Conservation (phyloP, 768 basidiomycete genomes). For the Mycena pura region DNA sequence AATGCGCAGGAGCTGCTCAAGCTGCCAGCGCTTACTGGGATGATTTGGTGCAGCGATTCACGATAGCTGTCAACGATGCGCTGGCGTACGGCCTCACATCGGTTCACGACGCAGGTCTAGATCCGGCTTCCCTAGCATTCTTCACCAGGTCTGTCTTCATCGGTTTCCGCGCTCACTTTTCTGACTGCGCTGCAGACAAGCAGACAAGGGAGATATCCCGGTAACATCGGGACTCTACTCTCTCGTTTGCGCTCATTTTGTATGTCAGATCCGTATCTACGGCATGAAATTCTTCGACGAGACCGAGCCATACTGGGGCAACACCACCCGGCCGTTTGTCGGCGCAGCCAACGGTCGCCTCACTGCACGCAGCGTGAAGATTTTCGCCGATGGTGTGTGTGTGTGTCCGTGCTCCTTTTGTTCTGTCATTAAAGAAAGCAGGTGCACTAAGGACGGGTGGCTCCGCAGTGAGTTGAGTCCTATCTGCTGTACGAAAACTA, state of each 20-base stretch:
- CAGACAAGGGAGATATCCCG: conserved; percentile 69
- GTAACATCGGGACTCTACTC: conserved; percentile 50
- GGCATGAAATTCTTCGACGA: conserved; percentile 64
- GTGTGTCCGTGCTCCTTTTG: too few relatives aligned
- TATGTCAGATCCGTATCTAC: conserved; percentile 61
- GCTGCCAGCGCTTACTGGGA: conserved; percentile 65
- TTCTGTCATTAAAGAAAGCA: too few relatives aligned
- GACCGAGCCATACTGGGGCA: conserved; percentile 70
- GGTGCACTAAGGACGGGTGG: conserved; percentile 10
- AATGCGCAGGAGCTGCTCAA: conserved; percentile 84
- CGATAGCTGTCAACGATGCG: conserved; percentile 69
- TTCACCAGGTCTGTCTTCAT: conserved; percentile 61
- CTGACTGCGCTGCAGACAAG: conserved; percentile 54
- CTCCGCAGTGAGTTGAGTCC: background rate
- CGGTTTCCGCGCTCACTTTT: background rate
- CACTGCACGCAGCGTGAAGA: conserved; percentile 71
- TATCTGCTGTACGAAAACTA: background rate
- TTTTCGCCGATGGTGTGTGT: conserved; percentile 77
- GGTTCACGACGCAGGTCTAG: conserved; percentile 82
- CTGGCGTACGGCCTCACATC: conserved; percentile 80
- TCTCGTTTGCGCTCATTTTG: background rate
- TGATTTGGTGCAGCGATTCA: conserved; percentile 61
- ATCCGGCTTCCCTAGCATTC: conserved; percentile 60
- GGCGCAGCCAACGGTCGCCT: conserved; percentile 65
- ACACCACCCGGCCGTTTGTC: conserved; percentile 58